Conservation (phyloP, 768 basidiomycete genomes). For the Suillus weaverae region DNA sequence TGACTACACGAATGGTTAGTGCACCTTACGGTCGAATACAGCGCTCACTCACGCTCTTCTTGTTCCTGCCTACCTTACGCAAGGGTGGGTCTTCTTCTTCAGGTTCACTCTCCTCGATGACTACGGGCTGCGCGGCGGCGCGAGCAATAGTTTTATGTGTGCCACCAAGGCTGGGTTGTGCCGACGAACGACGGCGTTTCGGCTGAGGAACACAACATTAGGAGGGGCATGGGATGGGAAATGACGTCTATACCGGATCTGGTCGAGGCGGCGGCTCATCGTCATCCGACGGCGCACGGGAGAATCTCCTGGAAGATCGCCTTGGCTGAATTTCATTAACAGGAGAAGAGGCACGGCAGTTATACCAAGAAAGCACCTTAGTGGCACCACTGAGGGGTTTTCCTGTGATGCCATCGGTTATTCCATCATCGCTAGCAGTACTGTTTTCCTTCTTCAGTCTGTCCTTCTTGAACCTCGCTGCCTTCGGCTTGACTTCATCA, state of each 20-base stretch:
- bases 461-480: conserved; percentile 60
- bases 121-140: conserved; percentile 38
- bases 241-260: conserved; percentile 52
- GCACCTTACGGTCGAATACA: conserved; percentile 5
- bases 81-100: conserved; percentile 62
- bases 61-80: conserved; percentile 60
- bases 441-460: conserved; percentile 66
- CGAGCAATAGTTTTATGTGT: conserved; percentile 38
- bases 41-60: conserved; percentile 50
- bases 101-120: conserved; percentile 76
- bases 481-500: conserved; percentile 66
- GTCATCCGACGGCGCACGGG: conserved; percentile 52
- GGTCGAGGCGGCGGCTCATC: conserved; percentile 43
- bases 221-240: conserved; percentile 8
- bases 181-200: conserved; percentile 80
- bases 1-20: conserved; percentile 31
- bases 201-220: conserved; percentile 42
- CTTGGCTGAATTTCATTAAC: conserved; percentile 34
- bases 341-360: conserved; percentile 3
- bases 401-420: conserved; percentile 83
- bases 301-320: conserved; percentile 65
- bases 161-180: conserved; percentile 66
- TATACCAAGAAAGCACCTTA: conserved; percentile 38
- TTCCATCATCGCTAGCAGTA: conserved; percentile 78
- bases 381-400: conserved; percentile 50